Evolutionary conservation across 495 filamentous ascomycete genomes (phyloP), one percentile per base, ranked within the genome.

Genomic region (Xylaria venustula): DNA sequence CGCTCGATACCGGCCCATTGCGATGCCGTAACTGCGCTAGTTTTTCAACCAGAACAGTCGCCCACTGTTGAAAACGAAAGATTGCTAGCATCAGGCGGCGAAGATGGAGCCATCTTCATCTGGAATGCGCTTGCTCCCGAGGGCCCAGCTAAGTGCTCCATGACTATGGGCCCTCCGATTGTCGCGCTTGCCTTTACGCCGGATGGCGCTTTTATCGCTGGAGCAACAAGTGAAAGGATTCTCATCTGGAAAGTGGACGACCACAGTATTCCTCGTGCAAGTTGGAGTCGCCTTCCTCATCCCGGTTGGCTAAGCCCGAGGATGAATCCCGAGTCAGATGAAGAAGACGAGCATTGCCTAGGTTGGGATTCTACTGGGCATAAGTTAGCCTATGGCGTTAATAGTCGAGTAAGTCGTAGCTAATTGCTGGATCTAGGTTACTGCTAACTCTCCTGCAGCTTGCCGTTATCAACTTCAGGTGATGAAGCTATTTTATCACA

Each of bases 301-400:
- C 71, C 73, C 0, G 79, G 79, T 7, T 83, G 80, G 80, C 68
- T 76, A 15, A 83, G 79, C 42, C 80, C 82, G 15, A 72, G 69
- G 57, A 67, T 70, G n/a, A 76, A 71, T 25, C 66, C 76, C 11
- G 76, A 73, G 15, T 67, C 77, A 3, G 79, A 82, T 11, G 75
- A 78, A 11, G 81, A 84, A 32, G 73, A 76, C 48, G 72, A 75
- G 34, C 82, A 86, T 41, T 86, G 83, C 58, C 68, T 93, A 19
- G 82, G 83, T 47, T 96, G 91, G 91, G 89, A 93, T 74, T 79
- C 81, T 0, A 84, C 90, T 69, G 88, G 90, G 1, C 85, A 88
- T 64, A 87, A 84, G 67, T 78, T 96, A 58, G 89, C 87, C 1
- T 90, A 88, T 68, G 88, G 89, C 17, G 79, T 86, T 23, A 86